Evolutionary conservation across 73 alveolate genomes (phyloP).

Genomic region (Symbiodinium natans): DNA sequence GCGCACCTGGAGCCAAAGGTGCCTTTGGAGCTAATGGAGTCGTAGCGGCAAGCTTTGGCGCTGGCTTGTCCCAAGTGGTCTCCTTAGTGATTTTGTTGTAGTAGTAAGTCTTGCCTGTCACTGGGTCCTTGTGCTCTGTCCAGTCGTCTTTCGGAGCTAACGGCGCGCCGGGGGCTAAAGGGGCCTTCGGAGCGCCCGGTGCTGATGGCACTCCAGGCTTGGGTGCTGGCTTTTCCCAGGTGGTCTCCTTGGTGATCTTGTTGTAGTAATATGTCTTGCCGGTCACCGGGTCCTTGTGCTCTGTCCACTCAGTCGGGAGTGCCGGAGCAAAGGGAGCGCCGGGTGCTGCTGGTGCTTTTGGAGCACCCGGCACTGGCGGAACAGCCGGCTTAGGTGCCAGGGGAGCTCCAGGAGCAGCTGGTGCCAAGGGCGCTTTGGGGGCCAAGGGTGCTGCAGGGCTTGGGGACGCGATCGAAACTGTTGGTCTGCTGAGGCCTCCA

Average conservation of each 20-base stretch:
- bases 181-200: slow-evolving; percentile 58
- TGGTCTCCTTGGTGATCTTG: slow-evolving; percentile 60
- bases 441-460: slow-evolving; percentile 53
- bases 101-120: slow-evolving; percentile 17
- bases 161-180: slow-evolving; percentile 76
- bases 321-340: slow-evolving; percentile 60
- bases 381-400: slow-evolving; percentile 70
- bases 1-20: background rate
- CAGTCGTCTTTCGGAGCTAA: slow-evolving; percentile 32
- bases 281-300: slow-evolving; percentile 67
- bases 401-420: slow-evolving; percentile 55
- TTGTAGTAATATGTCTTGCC: slow-evolving; percentile 78
- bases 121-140: slow-evolving; percentile 66
- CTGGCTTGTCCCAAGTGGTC: slow-evolving; percentile 52
- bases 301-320: slow-evolving; percentile 38
- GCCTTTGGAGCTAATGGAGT: background rate
- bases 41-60: background rate
- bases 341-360: slow-evolving; percentile 54
- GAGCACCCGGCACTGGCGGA: slow-evolving; percentile 51
- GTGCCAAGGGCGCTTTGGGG: slow-evolving; percentile 53
- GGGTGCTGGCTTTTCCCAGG: slow-evolving; percentile 78
- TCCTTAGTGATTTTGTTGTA: slow-evolving; percentile 36
- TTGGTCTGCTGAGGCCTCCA: slow-evolving; percentile 10
- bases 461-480: slow-evolving; percentile 65
- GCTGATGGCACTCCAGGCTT: slow-evolving; percentile 44